A percentile compares a stretch with the other conserved stretches of the same genome.
phyloP scores from a whole-genome alignment of 176 grass and related monocot genomes.

The Eremochloa ophiuroides region DNA sequence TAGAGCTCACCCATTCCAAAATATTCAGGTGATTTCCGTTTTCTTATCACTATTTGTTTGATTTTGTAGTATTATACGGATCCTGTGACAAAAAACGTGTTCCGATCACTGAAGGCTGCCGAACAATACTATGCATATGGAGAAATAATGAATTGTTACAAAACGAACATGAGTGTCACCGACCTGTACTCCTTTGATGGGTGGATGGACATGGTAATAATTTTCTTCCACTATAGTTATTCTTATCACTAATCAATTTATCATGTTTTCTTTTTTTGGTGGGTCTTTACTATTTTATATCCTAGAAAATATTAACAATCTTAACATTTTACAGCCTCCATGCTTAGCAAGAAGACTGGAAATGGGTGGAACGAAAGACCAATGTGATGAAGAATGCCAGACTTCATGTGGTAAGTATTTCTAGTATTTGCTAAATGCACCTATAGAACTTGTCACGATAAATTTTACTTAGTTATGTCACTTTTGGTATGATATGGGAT shows the following conservation, averaged over 20 bases:
- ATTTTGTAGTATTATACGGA: neutral
- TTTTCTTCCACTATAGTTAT: neutral
- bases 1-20: neutral
- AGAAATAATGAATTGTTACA: neutral
- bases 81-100: neutral
- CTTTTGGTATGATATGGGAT: neutral
- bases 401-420: neutral
- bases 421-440: neutral
- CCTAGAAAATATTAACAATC: too few species aligned
- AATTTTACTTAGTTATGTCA: neutral
- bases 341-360: neutral
- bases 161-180: neutral
- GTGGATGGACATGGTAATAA: constrained; percentile 1
- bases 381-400: neutral
- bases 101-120: neutral
- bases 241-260: neutral
- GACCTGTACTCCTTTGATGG: neutral
- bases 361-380: neutral
- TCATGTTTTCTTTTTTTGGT: neutral
- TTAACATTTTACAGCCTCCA: neutral
- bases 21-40: neutral
- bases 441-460: neutral
- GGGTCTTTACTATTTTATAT: neutral
- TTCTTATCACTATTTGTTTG: neutral
- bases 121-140: neutral